Conservation (phyloP, 495 filamentous ascomycete genomes). For the Lindgomyces ingoldianus region DNA sequence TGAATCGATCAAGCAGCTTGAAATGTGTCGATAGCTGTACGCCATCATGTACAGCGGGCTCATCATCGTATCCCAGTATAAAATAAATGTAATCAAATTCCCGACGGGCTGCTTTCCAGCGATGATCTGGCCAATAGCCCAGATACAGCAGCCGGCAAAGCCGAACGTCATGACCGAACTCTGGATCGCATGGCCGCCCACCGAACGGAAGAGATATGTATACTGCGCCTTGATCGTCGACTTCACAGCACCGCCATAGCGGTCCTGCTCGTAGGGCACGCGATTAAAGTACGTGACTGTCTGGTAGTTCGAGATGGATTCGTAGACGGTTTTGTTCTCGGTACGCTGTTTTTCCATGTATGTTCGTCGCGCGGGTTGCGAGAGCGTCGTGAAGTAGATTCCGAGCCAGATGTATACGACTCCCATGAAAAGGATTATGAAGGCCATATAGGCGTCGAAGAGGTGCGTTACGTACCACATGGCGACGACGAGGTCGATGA, state of each 20-base stretch:
- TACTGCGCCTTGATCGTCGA: conserved; percentile 38
- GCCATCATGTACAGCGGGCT: conserved; percentile 66
- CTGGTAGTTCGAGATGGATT: conserved; percentile 67
- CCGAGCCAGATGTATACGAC: conserved; percentile 61
- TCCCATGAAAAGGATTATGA: conserved; percentile 65
- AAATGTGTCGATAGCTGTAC: conserved; percentile 56
- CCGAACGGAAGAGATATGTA: conserved; percentile 39
- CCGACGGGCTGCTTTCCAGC: conserved; percentile 60
- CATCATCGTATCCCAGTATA: conserved; percentile 62
- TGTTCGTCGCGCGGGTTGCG: conserved; percentile 20
- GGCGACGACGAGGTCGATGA: conserved; percentile 69
- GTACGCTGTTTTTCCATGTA: conserved; percentile 51
- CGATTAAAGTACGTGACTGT: conserved; percentile 77
- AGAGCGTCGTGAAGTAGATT: conserved; percentile 18
- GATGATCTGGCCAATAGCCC: conserved; percentile 70
- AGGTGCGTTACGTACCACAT: conserved; percentile 67
- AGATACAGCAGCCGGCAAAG: conserved; percentile 61
- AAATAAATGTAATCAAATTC: conserved; percentile 69
- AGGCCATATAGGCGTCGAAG: conserved; percentile 73
- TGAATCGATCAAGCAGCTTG: conserved; percentile 67
- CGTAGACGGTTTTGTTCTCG: conserved; percentile 62
- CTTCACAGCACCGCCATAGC: conserved; percentile 52
- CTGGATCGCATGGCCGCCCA: conserved; percentile 52
- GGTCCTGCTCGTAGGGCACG: conserved; percentile 61
- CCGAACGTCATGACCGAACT: conserved; percentile 63